phyloP scores from a whole-genome alignment of 1,284 basidiomycete species.

The Gastroboletus turbinatus region DNA sequence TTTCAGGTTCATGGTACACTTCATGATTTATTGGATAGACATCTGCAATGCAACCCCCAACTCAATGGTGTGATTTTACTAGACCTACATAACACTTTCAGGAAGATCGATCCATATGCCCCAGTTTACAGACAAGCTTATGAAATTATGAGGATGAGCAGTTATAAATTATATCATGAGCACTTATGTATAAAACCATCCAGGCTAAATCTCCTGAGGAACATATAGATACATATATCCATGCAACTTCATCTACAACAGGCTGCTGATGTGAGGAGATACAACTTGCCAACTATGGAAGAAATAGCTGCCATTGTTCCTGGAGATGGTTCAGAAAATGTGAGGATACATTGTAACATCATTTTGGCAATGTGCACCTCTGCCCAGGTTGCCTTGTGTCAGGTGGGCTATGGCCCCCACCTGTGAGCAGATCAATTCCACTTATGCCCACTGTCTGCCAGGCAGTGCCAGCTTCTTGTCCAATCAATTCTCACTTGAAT shows the following conservation, averaged over 20 bases:
- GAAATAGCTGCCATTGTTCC: slow-evolving; percentile 32
- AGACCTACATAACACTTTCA: neutral
- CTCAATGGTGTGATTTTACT: neutral
- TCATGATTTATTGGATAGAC: neutral
- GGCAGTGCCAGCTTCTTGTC: too few relatives aligned
- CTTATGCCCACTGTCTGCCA: too few relatives aligned
- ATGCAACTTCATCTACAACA: slow-evolving; percentile 5
- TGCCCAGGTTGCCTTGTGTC: too few relatives aligned
- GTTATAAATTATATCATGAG: neutral
- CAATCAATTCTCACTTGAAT: too few relatives aligned
- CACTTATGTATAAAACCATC: too few relatives aligned
- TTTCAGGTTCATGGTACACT: too few relatives aligned
- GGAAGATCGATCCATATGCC: too few relatives aligned
- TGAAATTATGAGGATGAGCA: too few relatives aligned
- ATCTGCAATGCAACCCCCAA: neutral
- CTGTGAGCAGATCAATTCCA: too few relatives aligned
- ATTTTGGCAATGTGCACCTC: too few relatives aligned
- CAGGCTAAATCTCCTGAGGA: slow-evolving; percentile 8
- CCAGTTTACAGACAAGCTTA: too few relatives aligned
- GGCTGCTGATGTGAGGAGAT: slow-evolving; percentile 15
- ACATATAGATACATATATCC: slow-evolving; percentile 1
- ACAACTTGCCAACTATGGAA: slow-evolving; percentile 31
- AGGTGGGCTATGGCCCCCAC: too few relatives aligned
- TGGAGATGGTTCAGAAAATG: slow-evolving; percentile 15
- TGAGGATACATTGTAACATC: slow-evolving; percentile 3